Evolutionary conservation across 2,329 filamentous ascomycete genomes (phyloP).

Genomic region (Apiospora aurea): DNA sequence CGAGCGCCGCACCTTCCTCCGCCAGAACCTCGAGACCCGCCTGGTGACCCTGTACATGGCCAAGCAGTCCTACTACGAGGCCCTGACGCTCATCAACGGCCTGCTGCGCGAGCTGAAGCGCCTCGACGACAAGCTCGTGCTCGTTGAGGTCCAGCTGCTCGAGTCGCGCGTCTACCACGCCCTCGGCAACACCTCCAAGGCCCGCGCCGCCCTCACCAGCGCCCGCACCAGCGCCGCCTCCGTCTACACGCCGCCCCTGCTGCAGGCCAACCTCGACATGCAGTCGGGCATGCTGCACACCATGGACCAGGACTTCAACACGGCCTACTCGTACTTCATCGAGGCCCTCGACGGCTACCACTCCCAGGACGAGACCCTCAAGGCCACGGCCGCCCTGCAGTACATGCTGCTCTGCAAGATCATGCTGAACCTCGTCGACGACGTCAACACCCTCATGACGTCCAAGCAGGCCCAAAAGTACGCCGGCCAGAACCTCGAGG

Average conservation of each 20-base stretch:
- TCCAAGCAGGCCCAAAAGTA: conserved; percentile 98
- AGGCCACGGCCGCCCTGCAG: conserved; percentile 96
- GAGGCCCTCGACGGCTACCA: conserved; percentile 98
- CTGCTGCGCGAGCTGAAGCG: conserved; percentile 97
- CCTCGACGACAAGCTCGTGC: conserved; percentile 95
- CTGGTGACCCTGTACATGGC: conserved; percentile 95
- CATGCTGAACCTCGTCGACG: conserved; percentile 96
- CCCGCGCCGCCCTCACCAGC: conserved; percentile 90
- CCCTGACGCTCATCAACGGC: conserved; percentile 94
- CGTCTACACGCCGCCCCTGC: conserved; percentile 92
- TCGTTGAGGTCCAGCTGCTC: conserved; percentile 96
- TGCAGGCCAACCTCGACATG: conserved; percentile 98
- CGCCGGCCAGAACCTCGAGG: conserved; percentile 92
- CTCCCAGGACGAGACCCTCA: conserved; percentile 83
- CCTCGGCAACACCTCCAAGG: conserved; percentile 94
- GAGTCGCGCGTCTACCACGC: conserved; percentile 98
- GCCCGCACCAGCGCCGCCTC: conserved; percentile 95
- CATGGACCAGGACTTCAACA: conserved; percentile 99
- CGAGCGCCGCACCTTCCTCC: conserved; percentile 93
- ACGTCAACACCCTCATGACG: conserved; percentile 92
- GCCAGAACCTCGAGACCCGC: conserved; percentile 96
- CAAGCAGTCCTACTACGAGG: conserved; percentile 97
- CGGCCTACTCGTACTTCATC: conserved; percentile 98
- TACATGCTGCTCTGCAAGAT: conserved; percentile 99
- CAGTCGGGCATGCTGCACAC: conserved; percentile 99